Percentiles rank a stretch among this genome's conserved stretches.
Conservation (phyloP, 345 rosid species). For the Psidium guajava region DNA sequence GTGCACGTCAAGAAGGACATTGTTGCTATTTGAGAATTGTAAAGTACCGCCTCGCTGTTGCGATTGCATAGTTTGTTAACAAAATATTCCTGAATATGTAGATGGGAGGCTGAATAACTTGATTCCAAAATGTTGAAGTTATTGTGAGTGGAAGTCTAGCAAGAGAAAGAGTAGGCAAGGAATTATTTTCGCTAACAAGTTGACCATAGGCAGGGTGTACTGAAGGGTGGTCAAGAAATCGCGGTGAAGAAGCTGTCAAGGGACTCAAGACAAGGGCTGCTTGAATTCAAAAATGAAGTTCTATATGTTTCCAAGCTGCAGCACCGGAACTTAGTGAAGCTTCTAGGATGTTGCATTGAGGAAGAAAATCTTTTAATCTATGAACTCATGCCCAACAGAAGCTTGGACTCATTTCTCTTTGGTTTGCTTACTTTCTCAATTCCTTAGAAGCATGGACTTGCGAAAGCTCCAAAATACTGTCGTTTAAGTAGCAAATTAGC, state of each 20-base stretch:
- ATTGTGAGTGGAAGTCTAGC: not conserved
- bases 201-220: not conserved
- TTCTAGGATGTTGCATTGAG: conserved; percentile 25
- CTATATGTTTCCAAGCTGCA: conserved; percentile 20
- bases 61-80: not conserved
- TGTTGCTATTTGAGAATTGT: not conserved
- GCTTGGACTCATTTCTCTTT: conserved; percentile 30
- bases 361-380: conserved; percentile 26
- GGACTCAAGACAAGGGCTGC: conserved; percentile 1
- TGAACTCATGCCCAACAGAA: conserved; percentile 39
- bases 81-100: not conserved
- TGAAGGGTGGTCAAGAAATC: conserved; percentile 10
- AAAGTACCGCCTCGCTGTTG: not conserved
- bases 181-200: not conserved
- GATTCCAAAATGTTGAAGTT: not conserved
- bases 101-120: not conserved
- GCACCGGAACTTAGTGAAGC: conserved; percentile 30
- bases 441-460: not conserved
- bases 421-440: conserved; percentile 7
- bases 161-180: not conserved
- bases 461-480: not conserved
- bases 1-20: not conserved
- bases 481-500: not conserved
- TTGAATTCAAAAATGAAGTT: conserved; percentile 3
- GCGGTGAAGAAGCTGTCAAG: conserved; percentile 6